Evolutionary conservation across 805 yeast genomes (phyloP), one percentile per base, ranked within the genome.

Genomic region (Cyberlindnera euphorbiiphila): DNA sequence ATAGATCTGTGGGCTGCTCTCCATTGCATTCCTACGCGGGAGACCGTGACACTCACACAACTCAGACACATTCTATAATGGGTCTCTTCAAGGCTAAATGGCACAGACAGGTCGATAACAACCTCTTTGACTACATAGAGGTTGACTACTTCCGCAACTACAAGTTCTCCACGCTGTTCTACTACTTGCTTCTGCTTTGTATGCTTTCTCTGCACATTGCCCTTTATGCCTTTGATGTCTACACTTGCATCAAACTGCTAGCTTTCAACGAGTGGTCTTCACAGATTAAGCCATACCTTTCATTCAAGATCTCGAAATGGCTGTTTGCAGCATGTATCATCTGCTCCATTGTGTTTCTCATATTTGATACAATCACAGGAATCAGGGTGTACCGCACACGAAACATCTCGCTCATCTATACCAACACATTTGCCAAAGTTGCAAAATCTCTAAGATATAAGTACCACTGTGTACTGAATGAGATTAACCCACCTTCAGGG

Each of bases 261-360:
- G 93, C 83, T 1, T 78, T 81, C 57, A 74, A 82, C 53, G 66
- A 74, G 31, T 82, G 91, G 91, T 69, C 80, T 4, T 68, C 76
- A 5, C 60, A 67, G 29, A 70, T 72, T 36, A 59, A 64, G 37
- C 79, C 81, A 5, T 65, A 56, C 43, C 56, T 75, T 4, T 65
- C 78, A 1, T 68, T 72, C 42, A 72, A 51, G 54, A 76, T 71
- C 39, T 72, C 68, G 41, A 75, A 65, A 53, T 83, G 91, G 91
- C 62, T 83, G n/a, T 83, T 82, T 54, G 76, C 83, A 14, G 85
- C 81, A 4, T 87, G 96, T 57, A 87, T 87, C 42, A 69, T 87
- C 10, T 72, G 84, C 37, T 81, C 91, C 9, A 65, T 85, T 33
- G 60, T 72, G 4, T 62, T 83, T 18, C 51, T 81, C 34, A 45